A percentile compares a stretch with the other conserved stretches of the same genome.
These are phyloP conservation scores for Coemansia sp. DNA, from an alignment of 192 early-diverging fungal species.

Conservation along the genomic window DNA sequence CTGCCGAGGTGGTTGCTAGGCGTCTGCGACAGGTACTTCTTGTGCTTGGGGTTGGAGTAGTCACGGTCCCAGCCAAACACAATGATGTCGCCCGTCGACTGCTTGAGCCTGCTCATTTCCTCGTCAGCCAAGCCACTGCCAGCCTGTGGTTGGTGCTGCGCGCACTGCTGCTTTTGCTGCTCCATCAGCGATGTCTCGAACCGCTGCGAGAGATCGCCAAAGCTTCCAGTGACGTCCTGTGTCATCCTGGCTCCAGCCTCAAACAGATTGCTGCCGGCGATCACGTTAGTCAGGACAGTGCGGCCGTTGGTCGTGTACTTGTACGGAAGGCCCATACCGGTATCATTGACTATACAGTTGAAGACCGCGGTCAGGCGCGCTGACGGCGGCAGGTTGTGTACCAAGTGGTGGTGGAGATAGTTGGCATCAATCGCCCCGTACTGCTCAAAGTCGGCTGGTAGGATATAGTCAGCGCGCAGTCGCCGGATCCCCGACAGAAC, in stretches of 20 bases:
- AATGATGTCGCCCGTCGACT: slow-evolving; percentile 44
- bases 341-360: slow-evolving; percentile 70
- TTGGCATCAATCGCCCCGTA: slow-evolving; percentile 71
- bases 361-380: slow-evolving; percentile 71
- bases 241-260: slow-evolving; percentile 20
- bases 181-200: slow-evolving; percentile 31
- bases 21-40: slow-evolving; percentile 68
- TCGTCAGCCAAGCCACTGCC: slow-evolving; percentile 11
- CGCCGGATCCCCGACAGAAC: slow-evolving; percentile 49
- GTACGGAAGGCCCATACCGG: slow-evolving; percentile 63
- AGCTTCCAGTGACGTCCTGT: slow-evolving; percentile 25
- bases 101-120: slow-evolving; percentile 19
- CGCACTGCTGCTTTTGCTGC: slow-evolving; percentile 19
- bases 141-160: neutral
- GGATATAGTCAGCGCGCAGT: slow-evolving; percentile 68
- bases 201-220: slow-evolving; percentile 39
- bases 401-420: slow-evolving; percentile 63
- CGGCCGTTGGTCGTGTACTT: slow-evolving; percentile 51
- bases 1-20: slow-evolving; percentile 60
- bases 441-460: slow-evolving; percentile 68
- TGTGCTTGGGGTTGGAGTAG: slow-evolving; percentile 67
- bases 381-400: slow-evolving; percentile 63
- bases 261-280: slow-evolving; percentile 44
- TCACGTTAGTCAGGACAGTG: slow-evolving; percentile 39
- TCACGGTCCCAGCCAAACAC: slow-evolving; percentile 70